Evolutionary conservation across 1,284 basidiomycete species (phyloP).

Genomic region (Rhodotorula sp.): DNA sequence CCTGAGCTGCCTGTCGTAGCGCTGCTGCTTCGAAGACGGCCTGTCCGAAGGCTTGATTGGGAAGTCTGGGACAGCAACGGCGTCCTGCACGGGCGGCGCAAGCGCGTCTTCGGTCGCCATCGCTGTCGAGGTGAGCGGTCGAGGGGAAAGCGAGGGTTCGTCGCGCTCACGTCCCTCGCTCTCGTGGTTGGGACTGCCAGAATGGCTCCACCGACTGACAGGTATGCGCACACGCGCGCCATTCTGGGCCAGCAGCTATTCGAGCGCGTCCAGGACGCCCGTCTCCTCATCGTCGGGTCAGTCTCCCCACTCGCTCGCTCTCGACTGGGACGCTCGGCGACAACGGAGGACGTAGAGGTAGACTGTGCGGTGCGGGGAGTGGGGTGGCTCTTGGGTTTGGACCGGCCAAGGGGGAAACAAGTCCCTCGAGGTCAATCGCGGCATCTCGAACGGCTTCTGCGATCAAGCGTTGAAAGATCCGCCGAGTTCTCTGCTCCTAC

Average conservation of each 20-base stretch:
- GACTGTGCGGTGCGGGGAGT: too few relatives aligned
- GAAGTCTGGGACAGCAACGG: constrained; percentile 6
- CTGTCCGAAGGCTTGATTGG: neutral
- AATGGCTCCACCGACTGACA: constrained; percentile 5
- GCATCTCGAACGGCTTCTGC: neutral
- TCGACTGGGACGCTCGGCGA: neutral
- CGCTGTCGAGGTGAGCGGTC: neutral
- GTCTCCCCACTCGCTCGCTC: neutral
- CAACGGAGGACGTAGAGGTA: neutral
- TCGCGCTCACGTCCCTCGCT: neutral
- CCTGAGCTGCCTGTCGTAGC: constrained; percentile 87
- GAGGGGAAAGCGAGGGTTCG: neutral
- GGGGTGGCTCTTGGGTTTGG: too few relatives aligned
- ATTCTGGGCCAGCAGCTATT: constrained; percentile 42
- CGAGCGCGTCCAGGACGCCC: constrained; percentile 27
- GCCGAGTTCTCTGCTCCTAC: too few relatives aligned
- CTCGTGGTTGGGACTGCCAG: neutral
- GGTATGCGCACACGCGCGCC: constrained; percentile 36
- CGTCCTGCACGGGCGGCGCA: constrained; percentile 28
- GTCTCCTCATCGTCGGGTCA: constrained; percentile 43
- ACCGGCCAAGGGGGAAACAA: too few relatives aligned
- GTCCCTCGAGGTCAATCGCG: too few relatives aligned
- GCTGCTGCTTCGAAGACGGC: constrained; percentile 54
- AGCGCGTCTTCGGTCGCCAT: constrained; percentile 17
- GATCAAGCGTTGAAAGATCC: neutral